Conservation (phyloP, 495 filamentous ascomycete species). For the Poronia punctata region DNA sequence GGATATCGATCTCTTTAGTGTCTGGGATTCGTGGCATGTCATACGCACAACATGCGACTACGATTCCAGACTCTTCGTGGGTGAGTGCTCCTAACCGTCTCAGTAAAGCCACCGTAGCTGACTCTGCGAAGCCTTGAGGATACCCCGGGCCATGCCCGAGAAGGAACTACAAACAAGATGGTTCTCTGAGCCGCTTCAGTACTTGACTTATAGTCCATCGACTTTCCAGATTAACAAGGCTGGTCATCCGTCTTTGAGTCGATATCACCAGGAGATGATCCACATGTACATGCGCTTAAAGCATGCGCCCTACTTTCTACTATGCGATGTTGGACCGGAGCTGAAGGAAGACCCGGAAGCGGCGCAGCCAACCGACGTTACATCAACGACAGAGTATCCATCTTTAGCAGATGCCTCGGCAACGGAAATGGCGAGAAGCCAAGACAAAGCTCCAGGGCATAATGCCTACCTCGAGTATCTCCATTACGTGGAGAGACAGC, state of each 20-base stretch:
- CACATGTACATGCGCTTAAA: slow-evolving; percentile 77
- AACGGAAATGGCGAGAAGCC: slow-evolving; percentile 27
- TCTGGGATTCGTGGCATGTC: slow-evolving; percentile 92
- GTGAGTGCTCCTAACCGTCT: slow-evolving; percentile 55
- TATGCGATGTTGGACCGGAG: slow-evolving; percentile 67
- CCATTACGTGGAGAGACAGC: slow-evolving; percentile 73
- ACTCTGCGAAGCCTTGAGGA: slow-evolving; percentile 53
- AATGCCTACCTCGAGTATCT: slow-evolving; percentile 71
- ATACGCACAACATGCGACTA: slow-evolving; percentile 86
- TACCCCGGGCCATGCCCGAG: slow-evolving; percentile 74
- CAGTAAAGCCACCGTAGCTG: slow-evolving; percentile 1
- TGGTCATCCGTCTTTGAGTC: slow-evolving; percentile 77
- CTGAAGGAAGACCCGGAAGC: slow-evolving; percentile 13
- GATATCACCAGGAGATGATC: slow-evolving; percentile 70
- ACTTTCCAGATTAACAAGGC: slow-evolving; percentile 72
- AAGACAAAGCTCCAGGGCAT: slow-evolving; percentile 17
- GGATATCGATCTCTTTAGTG: slow-evolving; percentile 59
- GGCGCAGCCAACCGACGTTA: slow-evolving; percentile 32
- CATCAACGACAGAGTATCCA: slow-evolving; percentile 48
- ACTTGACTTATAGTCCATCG: slow-evolving; percentile 59
- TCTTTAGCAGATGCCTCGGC: slow-evolving; percentile 55
- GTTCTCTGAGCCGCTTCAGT: slow-evolving; percentile 85
- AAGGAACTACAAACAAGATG: slow-evolving; percentile 74
- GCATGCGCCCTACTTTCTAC: slow-evolving; percentile 69
- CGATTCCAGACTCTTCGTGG: slow-evolving; percentile 69